Base-by-base conservation (phyloP, 164 flowering plant genomes). In the Saururus chinensis region DNA sequence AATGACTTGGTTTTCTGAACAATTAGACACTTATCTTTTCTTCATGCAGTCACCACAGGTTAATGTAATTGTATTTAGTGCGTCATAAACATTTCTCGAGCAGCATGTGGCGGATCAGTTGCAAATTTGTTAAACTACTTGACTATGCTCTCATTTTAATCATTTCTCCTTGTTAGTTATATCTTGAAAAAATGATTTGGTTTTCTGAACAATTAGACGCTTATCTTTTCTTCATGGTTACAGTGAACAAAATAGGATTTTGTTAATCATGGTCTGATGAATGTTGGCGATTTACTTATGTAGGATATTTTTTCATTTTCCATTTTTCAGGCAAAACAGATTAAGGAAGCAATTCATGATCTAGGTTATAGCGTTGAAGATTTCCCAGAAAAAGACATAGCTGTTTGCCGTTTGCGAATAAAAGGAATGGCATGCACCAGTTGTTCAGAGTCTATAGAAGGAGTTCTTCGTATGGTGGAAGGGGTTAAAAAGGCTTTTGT, bases 371-470 rank as follows among this genome's bases (percentile, higher is more conserved):
- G 80, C 64, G 85, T 83, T 64, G 77, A 76, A 26, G 91, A 81
- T 40, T 80, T 87, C 60, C 81, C 84, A 42, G 92, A 83, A 51
- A 85, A 84, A 77, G 96, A 87, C 13, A 78, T 87, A 65, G 89
- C 81, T 37, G 86, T 87, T 19, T 89, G 96, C 67, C 75, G 89
- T 57, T 68, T 92, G 42, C 80, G 75, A 73, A 81, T 92, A 51
- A 89, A 83, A 75, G 96, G 96, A 66, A 92, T 92, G 96, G 76
- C 85, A 61, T 92, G 98, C 72, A 89, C 98, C 60, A 92, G 85
- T 76, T 92, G 98, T 73, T 81, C 95, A 54, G 96, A 92, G 73
- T 86, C 96, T 51, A 66, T 80, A 57, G 96, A 92, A 56, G 78
- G 80, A 60, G 86, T 87, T 62, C 85, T 89, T 60, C 57, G 60